phyloP scores from a whole-genome alignment of 306 rosid genomes.

The Nissolia schottii region DNA sequence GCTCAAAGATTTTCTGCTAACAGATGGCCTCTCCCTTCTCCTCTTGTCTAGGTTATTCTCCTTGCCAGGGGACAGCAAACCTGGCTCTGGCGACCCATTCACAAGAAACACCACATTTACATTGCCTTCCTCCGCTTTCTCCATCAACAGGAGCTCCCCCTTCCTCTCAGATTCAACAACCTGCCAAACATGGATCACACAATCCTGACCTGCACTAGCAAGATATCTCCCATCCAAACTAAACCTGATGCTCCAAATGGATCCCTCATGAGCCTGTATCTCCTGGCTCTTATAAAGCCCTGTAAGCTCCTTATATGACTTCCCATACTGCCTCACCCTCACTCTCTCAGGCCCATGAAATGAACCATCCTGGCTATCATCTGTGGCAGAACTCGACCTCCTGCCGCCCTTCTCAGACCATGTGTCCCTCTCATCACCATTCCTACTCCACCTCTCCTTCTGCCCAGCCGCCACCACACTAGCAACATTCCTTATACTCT shows the following conservation, averaged over 20 bases:
- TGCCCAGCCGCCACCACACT: conserved; percentile 51
- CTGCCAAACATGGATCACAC: conserved; percentile 77
- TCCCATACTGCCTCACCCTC: conserved; percentile 75
- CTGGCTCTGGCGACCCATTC: conserved; percentile 77
- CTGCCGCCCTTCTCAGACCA: conserved; percentile 81
- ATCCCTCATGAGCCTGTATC: conserved; percentile 79
- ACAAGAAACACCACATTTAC: conserved; percentile 50
- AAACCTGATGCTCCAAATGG: conserved; percentile 81
- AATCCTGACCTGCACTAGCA: conserved; percentile 90
- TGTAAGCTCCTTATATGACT: conserved; percentile 60
- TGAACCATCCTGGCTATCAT: conserved; percentile 80
- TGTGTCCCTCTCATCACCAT: conserved; percentile 74
- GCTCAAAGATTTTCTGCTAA: conserved; percentile 70
- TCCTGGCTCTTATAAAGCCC: conserved; percentile 70
- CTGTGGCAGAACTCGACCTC: conserved; percentile 85
- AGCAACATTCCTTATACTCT: conserved; percentile 63
- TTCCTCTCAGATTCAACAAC: conserved; percentile 69
- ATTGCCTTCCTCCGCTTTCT: conserved; percentile 60
- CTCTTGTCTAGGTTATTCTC: conserved; percentile 53
- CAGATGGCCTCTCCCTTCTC: conserved; percentile 72
- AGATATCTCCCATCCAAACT: conserved; percentile 86
- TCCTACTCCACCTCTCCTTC: conserved; percentile 55
- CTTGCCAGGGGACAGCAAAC: conserved; percentile 37
- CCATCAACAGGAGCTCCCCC: conserved; percentile 63
- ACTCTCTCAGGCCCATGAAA: conserved; percentile 78